Percentiles rank a stretch among this genome's conserved stretches.
Conservation (phyloP, 371 early-diverging fungal genomes). For the Conidiobolus incongruus region DNA sequence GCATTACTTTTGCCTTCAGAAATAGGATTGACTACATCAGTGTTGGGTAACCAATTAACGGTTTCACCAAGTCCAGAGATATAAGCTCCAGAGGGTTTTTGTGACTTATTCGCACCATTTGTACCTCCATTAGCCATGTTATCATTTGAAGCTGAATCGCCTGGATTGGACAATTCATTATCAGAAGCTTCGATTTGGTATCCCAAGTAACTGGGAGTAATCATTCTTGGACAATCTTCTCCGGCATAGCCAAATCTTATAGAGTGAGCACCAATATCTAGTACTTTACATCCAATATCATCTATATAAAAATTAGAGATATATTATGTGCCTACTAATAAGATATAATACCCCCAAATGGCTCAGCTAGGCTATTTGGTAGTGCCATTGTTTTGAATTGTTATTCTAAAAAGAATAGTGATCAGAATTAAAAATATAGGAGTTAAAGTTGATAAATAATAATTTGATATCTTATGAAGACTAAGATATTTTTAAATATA, state of each 20-base stretch:
- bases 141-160: constrained; percentile 7
- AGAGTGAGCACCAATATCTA: constrained; percentile 74
- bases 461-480: too few species aligned
- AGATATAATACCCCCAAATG: too few species aligned
- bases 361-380: too few species aligned
- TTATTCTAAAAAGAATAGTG: too few species aligned
- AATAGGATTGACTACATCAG: constrained; percentile 61
- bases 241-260: constrained; percentile 89
- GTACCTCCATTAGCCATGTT: constrained; percentile 10
- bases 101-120: constrained; percentile 6
- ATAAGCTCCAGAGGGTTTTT: constrained; percentile 15
- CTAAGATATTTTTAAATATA: too few species aligned
- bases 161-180: too few species aligned
- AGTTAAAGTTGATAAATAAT: too few species aligned
- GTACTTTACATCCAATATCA: constrained; percentile 79
- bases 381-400: too few species aligned
- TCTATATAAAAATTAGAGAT: too few species aligned
- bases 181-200: constrained; percentile 16
- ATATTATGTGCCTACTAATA: too few species aligned
- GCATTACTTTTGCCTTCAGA: constrained; percentile 36
- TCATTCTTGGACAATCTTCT: constrained; percentile 72
- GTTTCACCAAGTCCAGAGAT: constrained; percentile 61
- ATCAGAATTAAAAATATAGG: too few species aligned
- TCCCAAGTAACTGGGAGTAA: constrained; percentile 57
- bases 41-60: constrained; percentile 40